These are phyloP conservation scores for Puccinia triticina DNA, from an alignment of 1,284 basidiomycete species.

Conservation along the genomic window DNA sequence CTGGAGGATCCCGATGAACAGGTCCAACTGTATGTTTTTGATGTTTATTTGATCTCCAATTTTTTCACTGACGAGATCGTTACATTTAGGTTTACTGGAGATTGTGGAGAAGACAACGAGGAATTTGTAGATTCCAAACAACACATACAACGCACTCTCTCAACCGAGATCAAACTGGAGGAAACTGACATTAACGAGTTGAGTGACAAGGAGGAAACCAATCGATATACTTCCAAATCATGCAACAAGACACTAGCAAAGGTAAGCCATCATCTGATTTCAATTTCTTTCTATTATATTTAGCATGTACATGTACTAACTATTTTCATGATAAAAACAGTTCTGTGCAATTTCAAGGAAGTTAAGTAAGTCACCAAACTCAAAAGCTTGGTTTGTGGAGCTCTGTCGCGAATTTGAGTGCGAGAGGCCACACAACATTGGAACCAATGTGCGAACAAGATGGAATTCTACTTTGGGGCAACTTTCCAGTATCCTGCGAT, in stretches of 20 bases:
- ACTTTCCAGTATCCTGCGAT: neutral
- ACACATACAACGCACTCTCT: no score
- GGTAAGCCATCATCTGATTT: no score
- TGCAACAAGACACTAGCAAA: neutral
- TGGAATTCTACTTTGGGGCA: no score
- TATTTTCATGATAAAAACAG: slow-evolving; percentile 1
- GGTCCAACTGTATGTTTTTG: neutral
- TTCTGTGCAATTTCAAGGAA: neutral
- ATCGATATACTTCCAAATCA: neutral
- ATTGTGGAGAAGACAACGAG: no score
- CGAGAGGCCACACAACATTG: no score
- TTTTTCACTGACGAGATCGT: neutral
- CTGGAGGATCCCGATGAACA: neutral
- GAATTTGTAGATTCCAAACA: no score
- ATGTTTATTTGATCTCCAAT: neutral
- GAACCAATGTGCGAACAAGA: no score
- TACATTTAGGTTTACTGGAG: neutral
- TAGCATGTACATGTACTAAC: no score
- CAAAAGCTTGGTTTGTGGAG: no score
- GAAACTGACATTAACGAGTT: no score
- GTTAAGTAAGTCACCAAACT: neutral
- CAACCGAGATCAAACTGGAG: neutral
- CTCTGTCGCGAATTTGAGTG: no score
- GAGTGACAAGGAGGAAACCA: neutral
- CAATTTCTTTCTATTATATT: no score